These are phyloP conservation scores for Euphorbia tirucalli DNA, from an alignment of 345 rosid genomes.

Conservation along the genomic window DNA sequence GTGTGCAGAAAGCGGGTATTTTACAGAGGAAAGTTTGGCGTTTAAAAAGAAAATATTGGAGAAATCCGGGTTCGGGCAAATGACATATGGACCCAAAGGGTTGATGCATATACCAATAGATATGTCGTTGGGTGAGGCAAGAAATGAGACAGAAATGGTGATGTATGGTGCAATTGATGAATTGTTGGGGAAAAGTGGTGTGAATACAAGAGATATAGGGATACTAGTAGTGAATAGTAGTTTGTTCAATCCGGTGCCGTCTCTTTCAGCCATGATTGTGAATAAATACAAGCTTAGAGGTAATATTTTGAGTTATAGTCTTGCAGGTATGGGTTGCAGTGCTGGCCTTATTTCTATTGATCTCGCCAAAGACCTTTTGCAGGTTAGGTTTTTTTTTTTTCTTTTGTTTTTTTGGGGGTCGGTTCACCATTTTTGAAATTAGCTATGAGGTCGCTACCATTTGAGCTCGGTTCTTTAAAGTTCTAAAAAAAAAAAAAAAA, in stretches of 20 bases:
- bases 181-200: slow-evolving; percentile 16
- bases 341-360: slow-evolving; percentile 27
- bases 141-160: slow-evolving; percentile 17
- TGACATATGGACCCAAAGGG: slow-evolving; percentile 16
- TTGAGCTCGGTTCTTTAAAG: too few species aligned
- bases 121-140: slow-evolving; percentile 2
- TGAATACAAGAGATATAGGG: slow-evolving; percentile 16
- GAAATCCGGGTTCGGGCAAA: slow-evolving; percentile 20
- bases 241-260: slow-evolving; percentile 28
- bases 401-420: background rate
- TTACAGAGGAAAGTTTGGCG: slow-evolving; percentile 16
- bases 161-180: slow-evolving; percentile 26
- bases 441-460: too few species aligned
- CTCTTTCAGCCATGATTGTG: slow-evolving; percentile 22
- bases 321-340: slow-evolving; percentile 34
- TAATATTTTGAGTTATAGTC: slow-evolving; percentile 25
- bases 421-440: too few species aligned
- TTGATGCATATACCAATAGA: background rate
- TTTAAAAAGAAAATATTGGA: slow-evolving; percentile 19
- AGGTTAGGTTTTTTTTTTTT: slow-evolving; percentile 5
- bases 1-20: background rate
- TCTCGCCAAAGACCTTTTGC: slow-evolving; percentile 10
- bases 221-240: slow-evolving; percentile 27
- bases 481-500: too few species aligned
- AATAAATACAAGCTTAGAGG: slow-evolving; percentile 24